A percentile compares a stretch with the other conserved stretches of the same genome.
Conservation (phyloP, 495 filamentous ascomycete species). For the Lindgomyces ingoldianus region DNA sequence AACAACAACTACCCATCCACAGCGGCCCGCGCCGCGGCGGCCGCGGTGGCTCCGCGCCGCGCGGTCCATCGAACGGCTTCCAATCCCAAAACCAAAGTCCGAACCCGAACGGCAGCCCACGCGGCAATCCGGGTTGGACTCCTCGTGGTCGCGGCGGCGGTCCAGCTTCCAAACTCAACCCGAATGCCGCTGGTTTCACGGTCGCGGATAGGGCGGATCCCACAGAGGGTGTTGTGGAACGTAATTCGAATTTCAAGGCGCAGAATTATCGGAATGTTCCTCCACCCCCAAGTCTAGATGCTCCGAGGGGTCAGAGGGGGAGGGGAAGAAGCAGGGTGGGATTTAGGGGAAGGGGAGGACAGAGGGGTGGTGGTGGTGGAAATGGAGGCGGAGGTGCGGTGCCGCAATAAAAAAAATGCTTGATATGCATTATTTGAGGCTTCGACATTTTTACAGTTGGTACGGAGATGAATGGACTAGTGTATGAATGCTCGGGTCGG, state of each 20-base stretch:
- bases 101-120: not conserved
- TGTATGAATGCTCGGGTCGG: not conserved
- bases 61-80: constrained; percentile 27
- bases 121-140: constrained; percentile 14
- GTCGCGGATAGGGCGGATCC: constrained; percentile 55
- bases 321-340: constrained; percentile 38
- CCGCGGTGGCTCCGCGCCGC: constrained; percentile 43
- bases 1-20: constrained; percentile 37
- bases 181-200: constrained; percentile 55
- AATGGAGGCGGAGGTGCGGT: not conserved
- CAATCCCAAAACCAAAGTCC: constrained; percentile 19
- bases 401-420: not conserved
- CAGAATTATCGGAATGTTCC: constrained; percentile 73
- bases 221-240: constrained; percentile 51
- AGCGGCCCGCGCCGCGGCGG: constrained; percentile 25
- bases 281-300: constrained; percentile 69
- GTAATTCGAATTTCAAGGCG: constrained; percentile 58
- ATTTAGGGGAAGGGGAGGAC: constrained; percentile 25
- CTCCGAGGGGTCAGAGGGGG: constrained; percentile 51
- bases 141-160: constrained; percentile 37
- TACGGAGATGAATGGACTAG: not conserved
- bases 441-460: not conserved
- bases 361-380: constrained; percentile 15
- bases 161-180: constrained; percentile 20
- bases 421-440: not conserved